A percentile compares a stretch with the other conserved stretches of the same genome.
These are phyloP conservation scores for Backusella morwellensis DNA, from an alignment of 192 early-diverging fungal species.

Conservation along the genomic window DNA sequence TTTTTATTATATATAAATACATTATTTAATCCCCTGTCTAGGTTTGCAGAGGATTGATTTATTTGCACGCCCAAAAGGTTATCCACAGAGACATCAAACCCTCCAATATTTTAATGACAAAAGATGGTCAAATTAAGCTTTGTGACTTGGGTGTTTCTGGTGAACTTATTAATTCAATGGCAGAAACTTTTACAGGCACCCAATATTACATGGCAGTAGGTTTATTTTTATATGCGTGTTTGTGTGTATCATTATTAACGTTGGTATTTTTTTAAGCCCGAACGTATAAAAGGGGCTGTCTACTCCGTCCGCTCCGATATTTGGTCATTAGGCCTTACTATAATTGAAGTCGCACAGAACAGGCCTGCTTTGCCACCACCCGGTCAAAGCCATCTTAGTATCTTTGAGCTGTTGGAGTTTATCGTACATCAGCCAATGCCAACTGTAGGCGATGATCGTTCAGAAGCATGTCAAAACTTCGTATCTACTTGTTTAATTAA, in stretches of 20 bases:
- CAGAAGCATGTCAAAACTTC: constrained; percentile 64
- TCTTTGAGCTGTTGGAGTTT: constrained; percentile 92
- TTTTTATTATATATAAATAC: background rate
- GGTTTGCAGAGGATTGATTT: constrained; percentile 85
- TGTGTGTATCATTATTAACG: background rate
- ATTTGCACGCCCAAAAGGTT: constrained; percentile 82
- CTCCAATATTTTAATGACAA: constrained; percentile 94
- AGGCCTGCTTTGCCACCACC: constrained; percentile 89
- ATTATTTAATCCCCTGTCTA: constrained; percentile 15
- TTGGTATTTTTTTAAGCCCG: constrained; percentile 59
- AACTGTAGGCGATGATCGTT: constrained; percentile 58
- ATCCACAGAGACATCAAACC: constrained; percentile 99
- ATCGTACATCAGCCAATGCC: constrained; percentile 90
- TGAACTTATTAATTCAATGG: constrained; percentile 82
- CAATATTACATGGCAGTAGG: constrained; percentile 92
- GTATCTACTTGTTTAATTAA: constrained; percentile 68
- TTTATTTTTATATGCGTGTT: constrained; percentile 11
- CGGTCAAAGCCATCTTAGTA: constrained; percentile 66
- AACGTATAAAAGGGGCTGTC: constrained; percentile 86
- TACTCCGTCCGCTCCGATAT: constrained; percentile 92
- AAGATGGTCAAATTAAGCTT: constrained; percentile 86
- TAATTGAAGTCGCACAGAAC: constrained; percentile 91
- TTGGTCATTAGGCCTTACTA: constrained; percentile 94
- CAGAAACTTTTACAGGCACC: constrained; percentile 95
- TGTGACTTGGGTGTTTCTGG: constrained; percentile 97